These are phyloP conservation scores for Paraurostyla sp. DNA, from an alignment of 73 alveolate species.

Conservation along the genomic window DNA sequence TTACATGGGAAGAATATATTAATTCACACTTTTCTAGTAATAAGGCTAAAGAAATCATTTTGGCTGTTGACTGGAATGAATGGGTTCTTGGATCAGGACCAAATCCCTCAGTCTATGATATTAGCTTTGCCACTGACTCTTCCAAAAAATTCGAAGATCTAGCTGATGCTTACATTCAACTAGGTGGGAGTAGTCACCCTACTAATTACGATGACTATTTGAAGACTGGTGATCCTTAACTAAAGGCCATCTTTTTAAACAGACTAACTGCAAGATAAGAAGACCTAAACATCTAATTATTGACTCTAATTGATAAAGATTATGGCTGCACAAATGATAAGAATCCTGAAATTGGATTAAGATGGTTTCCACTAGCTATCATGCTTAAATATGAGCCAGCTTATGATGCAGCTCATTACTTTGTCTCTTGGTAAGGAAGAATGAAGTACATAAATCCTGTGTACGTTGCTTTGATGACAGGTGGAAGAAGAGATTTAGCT, in stretches of 20 bases:
- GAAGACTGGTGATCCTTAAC: background rate
- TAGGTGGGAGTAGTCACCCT: slow-evolving; percentile 48
- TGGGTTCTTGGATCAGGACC: slow-evolving; percentile 88
- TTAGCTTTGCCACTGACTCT: slow-evolving; percentile 57
- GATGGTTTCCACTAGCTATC: slow-evolving; percentile 55
- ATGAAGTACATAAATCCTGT: slow-evolving; percentile 81
- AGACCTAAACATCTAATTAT: background rate
- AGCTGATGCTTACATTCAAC: slow-evolving; percentile 69
- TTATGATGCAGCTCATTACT: slow-evolving; percentile 57
- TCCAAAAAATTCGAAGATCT: slow-evolving; percentile 53
- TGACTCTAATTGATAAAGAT: slow-evolving; percentile 46
- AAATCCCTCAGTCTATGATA: slow-evolving; percentile 79
- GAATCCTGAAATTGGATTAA: slow-evolving; percentile 48
- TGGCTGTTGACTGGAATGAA: slow-evolving; percentile 87
- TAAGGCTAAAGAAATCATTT: slow-evolving; percentile 47
- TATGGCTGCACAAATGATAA: background rate
- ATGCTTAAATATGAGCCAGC: slow-evolving; percentile 28
- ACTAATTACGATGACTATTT: background rate
- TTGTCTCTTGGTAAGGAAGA: slow-evolving; percentile 76
- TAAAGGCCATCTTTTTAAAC: slow-evolving; percentile 33
- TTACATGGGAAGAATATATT: slow-evolving; percentile 3
- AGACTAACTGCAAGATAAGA: slow-evolving; percentile 1
- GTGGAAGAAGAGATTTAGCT: slow-evolving; percentile 66
- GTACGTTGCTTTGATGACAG: slow-evolving; percentile 57
- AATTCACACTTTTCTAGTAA: background rate